Percentiles rank a stretch among this genome's conserved stretches.
Conservation (phyloP, 768 basidiomycete species). For the Trametes cubensis region DNA sequence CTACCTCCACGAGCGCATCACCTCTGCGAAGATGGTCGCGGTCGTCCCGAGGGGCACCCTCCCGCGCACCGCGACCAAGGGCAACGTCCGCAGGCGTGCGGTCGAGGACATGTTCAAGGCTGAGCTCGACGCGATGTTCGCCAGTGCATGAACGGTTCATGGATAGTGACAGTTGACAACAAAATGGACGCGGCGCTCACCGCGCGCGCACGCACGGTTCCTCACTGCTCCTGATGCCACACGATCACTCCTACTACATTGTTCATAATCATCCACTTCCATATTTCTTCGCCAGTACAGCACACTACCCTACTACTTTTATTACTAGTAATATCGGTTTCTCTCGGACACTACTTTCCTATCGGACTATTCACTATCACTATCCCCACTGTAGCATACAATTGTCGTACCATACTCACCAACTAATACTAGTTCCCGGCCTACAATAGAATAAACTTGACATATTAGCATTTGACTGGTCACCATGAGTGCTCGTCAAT, state of each 20-base stretch:
- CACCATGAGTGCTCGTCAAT: no score
- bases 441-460: no score
- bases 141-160: slow-evolving; percentile 12
- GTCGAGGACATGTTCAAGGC: slow-evolving; percentile 65
- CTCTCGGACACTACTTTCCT: not conserved
- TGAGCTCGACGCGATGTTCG: slow-evolving; percentile 59
- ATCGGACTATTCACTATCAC: not conserved
- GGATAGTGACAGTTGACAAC: not conserved
- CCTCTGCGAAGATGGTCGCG: slow-evolving; percentile 61
- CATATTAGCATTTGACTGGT: no score
- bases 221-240: not conserved
- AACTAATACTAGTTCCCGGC: no score
- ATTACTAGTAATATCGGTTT: not conserved
- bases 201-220: not conserved
- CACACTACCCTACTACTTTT: not conserved
- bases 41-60: slow-evolving; percentile 64
- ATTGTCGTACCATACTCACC: not conserved
- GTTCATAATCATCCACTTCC: not conserved
- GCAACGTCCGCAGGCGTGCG: slow-evolving; percentile 71
- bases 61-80: slow-evolving; percentile 75
- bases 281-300: no score
- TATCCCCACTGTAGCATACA: slow-evolving; percentile 3
- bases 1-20: slow-evolving; percentile 75
- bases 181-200: not conserved
- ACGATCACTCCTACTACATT: not conserved